A percentile compares a stretch with the other conserved stretches of the same genome.
phyloP scores from a whole-genome alignment of 2,329 filamentous ascomycete genomes.

The Akanthomyces dipterigenus region DNA sequence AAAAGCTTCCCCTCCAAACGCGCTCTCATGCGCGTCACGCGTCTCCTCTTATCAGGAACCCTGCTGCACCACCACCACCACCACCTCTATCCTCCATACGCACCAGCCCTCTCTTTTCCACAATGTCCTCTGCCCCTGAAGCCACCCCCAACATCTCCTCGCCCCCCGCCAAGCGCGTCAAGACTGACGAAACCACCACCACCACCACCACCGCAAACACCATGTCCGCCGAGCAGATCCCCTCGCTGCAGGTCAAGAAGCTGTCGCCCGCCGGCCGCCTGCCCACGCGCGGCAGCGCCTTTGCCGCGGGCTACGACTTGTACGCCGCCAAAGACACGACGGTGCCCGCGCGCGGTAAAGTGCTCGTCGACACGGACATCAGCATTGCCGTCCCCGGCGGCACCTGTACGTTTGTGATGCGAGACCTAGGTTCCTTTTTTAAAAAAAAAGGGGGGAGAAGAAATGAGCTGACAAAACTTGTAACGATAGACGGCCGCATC shows the following conservation, averaged over 20 bases:
- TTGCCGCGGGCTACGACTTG: constrained; percentile 89
- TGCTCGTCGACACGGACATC: constrained; percentile 82
- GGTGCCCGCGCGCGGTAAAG: constrained; percentile 78
- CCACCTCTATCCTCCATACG: background rate
- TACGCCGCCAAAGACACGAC: constrained; percentile 70
- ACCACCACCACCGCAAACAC: constrained; percentile 21
- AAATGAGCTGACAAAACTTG: no score
- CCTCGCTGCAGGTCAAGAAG: constrained; percentile 80
- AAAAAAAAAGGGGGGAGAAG: no score
- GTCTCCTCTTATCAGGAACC: constrained; percentile 1
- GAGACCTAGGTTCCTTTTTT: no score
- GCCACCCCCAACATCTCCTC: constrained; percentile 46
- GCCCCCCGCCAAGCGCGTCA: constrained; percentile 74
- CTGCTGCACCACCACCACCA: background rate
- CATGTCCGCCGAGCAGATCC: constrained; percentile 32
- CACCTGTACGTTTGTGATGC: constrained; percentile 70
- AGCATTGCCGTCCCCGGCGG: constrained; percentile 83
- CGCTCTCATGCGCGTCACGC: constrained; percentile 6
- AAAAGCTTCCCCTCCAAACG: background rate
- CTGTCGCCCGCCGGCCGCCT: constrained; percentile 71
- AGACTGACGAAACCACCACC: constrained; percentile 41
- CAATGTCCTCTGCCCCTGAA: constrained; percentile 8
- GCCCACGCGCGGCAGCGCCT: constrained; percentile 82
- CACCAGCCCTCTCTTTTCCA: background rate
- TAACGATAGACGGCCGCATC: constrained; percentile 67